Base-by-base conservation (phyloP, 2,329 filamentous ascomycete genomes). In the Chalara sp. region DNA sequence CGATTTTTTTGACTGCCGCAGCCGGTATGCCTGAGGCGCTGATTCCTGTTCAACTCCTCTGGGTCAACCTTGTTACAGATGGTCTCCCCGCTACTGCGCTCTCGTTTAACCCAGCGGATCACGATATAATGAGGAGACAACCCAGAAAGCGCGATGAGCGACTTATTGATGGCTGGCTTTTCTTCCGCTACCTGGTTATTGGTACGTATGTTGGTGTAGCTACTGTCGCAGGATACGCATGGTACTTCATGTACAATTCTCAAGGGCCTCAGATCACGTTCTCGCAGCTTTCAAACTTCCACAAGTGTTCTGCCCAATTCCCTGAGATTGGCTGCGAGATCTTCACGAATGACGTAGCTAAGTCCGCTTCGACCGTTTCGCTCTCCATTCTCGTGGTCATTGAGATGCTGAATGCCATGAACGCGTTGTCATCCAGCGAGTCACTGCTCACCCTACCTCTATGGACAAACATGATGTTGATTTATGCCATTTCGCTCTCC, bases 321-420 rank as follows among this genome's bases (percentile, higher is more conserved):
- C 81, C 90, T 0, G 85, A 92, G 62, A 89, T 97, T 62, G 91
- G 89, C 48, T 99, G 93, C 71, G 74, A 83, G 56, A 97, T 99
- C 79, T 99, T 99, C 73, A 73, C 78, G 58, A 86, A 96, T 65
- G 79, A 89, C 58, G 86, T 87, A 76, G 83, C 91, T 59, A 91
- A 92, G 71, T 82, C 91, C 5, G 93, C 90, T 2, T 96, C 90
- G 21, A 99, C 93, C 1, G 84, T 99, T 31, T 96, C 90, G 6
- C 79, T 99, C 54, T 95, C 89, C 3, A 87, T 87, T 63, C 79
- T 99, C 13, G 93, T 99, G 44, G 90, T 96, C 54, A 97, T 99
- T 65, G 93, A 99, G 74, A 99, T 99, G 93, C 81, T 99, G 67
- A 99, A 99, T 72, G 93, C 93, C 61, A 92, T 97, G 86, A 99